Conservation (phyloP, 2,329 filamentous ascomycete species). For the Tolypocladium nubicola region DNA sequence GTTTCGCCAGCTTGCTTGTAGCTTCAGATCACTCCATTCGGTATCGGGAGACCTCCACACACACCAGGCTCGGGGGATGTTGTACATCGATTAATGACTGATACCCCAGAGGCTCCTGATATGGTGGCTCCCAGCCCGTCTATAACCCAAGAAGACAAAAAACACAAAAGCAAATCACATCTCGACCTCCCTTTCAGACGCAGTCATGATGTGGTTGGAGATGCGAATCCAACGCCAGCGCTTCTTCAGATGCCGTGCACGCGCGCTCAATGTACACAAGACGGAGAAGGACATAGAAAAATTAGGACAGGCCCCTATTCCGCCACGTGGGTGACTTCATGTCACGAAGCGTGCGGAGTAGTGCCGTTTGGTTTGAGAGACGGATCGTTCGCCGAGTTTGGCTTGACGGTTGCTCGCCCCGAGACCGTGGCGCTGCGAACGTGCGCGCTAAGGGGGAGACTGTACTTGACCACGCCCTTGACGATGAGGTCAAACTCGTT, state of each 20-base stretch:
- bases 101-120: not conserved
- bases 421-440: slow-evolving; percentile 50
- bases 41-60: not conserved
- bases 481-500: slow-evolving; percentile 92
- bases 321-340: not conserved
- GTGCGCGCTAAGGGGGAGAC: slow-evolving; percentile 49
- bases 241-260: slow-evolving; percentile 23
- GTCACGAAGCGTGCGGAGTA: slow-evolving; percentile 16
- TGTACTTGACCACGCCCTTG: slow-evolving; percentile 82
- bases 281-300: slow-evolving; percentile 12
- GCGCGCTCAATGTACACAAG: slow-evolving; percentile 23
- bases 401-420: slow-evolving; percentile 48
- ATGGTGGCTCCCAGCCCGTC: slow-evolving; percentile 6
- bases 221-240: slow-evolving; percentile 23
- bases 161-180: slow-evolving; percentile 11
- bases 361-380: slow-evolving; percentile 69
- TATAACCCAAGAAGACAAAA: slow-evolving; percentile 14
- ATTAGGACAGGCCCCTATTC: not conserved
- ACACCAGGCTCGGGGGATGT: not conserved
- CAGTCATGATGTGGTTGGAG: slow-evolving; percentile 18
- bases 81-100: not conserved
- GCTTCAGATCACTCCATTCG: not conserved
- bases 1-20: slow-evolving; percentile 1
- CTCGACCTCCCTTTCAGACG: slow-evolving; percentile 12
- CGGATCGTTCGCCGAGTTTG: slow-evolving; percentile 50